Evolutionary conservation across 345 rosid genomes (phyloP), one percentile per base, ranked within the genome.

Genomic region (Jatropha curcas): DNA sequence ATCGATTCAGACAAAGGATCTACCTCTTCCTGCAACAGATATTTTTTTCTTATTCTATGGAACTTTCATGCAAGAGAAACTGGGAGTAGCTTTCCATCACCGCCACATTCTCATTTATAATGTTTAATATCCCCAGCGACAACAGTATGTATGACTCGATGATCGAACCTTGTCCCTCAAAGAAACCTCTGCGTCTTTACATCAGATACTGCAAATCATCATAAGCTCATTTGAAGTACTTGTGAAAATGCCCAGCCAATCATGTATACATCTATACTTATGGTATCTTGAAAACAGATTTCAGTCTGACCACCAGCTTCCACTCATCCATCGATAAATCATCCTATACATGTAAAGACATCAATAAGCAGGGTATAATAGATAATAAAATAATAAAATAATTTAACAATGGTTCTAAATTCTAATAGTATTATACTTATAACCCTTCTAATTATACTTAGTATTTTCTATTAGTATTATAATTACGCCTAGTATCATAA

Each of bases 291-390:
- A 94, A 88, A 73, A 90, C 79, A 71, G 50, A 84, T 88, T 95
- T 91, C 85, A 95, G 82, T 72, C 84, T 89, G 61, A 77, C 87
- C 73, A 90, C 90, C 84, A 92, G 82, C 87, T 5, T 90, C 99
- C 97, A 92, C 8, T 92, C 99, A 0, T 92, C 98, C 0, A 65
- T 37, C 1, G 83, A 56, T 45, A 95, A 81, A 27, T 92, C 99
- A 57, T 92, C 98, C 99, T 92, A 83, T 3, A 31, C 39, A 22
- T 1, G 1, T 24, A 68, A n/a, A 5, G n/a, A 27, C 0, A 27
- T 19, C 1, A 0, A 33, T 14, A 13, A 35, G 31, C 14, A 55
- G 35, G 35, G 25, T 12, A 1, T 5, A 12, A n/a, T 5, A 35
- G 30, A n/a, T 16, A n/a, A 16, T 46, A 45, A 4, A 48, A 48